These are phyloP conservation scores for Colletotrichum magnum DNA, from an alignment of 2,329 filamentous ascomycete genomes.

Conservation along the genomic window DNA sequence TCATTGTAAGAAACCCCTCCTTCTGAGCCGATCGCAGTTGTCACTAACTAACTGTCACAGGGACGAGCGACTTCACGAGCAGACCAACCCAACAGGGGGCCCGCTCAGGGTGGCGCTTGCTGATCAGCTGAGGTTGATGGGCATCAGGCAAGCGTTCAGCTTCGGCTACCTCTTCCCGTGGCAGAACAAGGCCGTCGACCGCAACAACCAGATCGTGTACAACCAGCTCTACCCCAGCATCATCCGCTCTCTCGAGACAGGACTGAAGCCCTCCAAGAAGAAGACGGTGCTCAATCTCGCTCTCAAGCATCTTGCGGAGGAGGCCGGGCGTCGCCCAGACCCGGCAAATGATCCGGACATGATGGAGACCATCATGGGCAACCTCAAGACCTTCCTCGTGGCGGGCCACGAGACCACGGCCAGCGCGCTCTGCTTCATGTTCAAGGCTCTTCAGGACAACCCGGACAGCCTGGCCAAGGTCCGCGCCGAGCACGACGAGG, in stretches of 20 bases:
- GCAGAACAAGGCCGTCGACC: conserved; percentile 27
- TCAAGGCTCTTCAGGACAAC: conserved; percentile 49
- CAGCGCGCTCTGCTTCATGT: conserved; percentile 51
- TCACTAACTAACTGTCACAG: conserved; percentile 40
- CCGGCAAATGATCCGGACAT: conserved; percentile 20
- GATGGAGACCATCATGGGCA: conserved; percentile 47
- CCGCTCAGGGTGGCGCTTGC: conserved; percentile 24
- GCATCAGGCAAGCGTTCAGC: conserved; percentile 48
- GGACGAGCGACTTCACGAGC: conserved; percentile 48
- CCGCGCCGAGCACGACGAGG: conserved; percentile 53
- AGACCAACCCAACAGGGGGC: conserved; percentile 40
- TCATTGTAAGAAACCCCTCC: conserved; percentile 4
- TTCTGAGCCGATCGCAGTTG: accelerated
- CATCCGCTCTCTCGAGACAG: conserved; percentile 13
- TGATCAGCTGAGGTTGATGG: conserved; percentile 28
- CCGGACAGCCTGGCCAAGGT: conserved; percentile 49
- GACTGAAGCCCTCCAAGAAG: conserved; percentile 24
- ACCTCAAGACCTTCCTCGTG: conserved; percentile 54
- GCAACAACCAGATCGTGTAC: conserved; percentile 8
- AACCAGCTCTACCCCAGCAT: conserved; percentile 15
- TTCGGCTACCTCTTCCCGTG: conserved; percentile 51
- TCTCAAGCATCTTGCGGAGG: conserved; percentile 16
- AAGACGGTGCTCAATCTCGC: conserved; percentile 28
- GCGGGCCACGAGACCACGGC: conserved; percentile 56
- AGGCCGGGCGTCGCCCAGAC: background rate